These are phyloP conservation scores for Pseudogymnoascus sp. DNA, from an alignment of 2,329 filamentous ascomycete species.

Conservation along the genomic window DNA sequence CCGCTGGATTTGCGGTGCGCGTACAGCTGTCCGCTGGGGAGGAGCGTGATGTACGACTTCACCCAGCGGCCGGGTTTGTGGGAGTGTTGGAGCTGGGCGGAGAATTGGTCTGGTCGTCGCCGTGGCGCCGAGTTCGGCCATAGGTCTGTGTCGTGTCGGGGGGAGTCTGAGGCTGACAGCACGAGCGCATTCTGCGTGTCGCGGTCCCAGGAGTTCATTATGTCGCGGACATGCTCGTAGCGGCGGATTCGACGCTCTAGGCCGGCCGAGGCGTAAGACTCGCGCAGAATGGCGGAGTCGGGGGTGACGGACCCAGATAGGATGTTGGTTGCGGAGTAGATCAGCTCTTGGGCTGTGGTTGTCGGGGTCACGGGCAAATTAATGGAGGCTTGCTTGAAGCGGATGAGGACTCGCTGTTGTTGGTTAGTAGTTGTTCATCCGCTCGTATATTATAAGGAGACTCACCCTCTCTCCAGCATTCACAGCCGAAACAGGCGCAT, in stretches of 20 bases:
- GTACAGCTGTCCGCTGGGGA: constrained; percentile 62
- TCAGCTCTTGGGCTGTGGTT: constrained; percentile 66
- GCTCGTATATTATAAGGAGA: constrained; percentile 16
- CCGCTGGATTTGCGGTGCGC: constrained; percentile 63
- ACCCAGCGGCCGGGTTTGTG: constrained; percentile 80
- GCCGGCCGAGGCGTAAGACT: constrained; percentile 67
- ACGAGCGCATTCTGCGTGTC: constrained; percentile 70
- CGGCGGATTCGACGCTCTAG: constrained; percentile 74
- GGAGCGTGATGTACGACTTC: constrained; percentile 71
- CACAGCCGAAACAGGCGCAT: constrained; percentile 72
- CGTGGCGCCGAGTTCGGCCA: constrained; percentile 55
- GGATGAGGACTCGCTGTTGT: constrained; percentile 58
- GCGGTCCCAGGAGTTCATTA: constrained; percentile 87
- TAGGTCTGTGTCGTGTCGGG: constrained; percentile 52
- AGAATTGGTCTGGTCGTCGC: constrained; percentile 57
- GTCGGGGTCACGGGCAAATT: constrained; percentile 64
- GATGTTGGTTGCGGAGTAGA: constrained; percentile 56
- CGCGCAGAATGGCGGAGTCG: constrained; percentile 61
- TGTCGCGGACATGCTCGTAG: constrained; percentile 78
- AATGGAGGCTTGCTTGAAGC: constrained; percentile 61
- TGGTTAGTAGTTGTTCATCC: constrained; percentile 22
- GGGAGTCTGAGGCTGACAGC: constrained; percentile 51
- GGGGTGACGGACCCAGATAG: constrained; percentile 58
- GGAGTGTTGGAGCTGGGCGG: constrained; percentile 70
- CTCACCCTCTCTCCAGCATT: constrained; percentile 71